Evolutionary conservation across 140 eudicot species (phyloP).

Genomic region (Anethum foeniculum): DNA sequence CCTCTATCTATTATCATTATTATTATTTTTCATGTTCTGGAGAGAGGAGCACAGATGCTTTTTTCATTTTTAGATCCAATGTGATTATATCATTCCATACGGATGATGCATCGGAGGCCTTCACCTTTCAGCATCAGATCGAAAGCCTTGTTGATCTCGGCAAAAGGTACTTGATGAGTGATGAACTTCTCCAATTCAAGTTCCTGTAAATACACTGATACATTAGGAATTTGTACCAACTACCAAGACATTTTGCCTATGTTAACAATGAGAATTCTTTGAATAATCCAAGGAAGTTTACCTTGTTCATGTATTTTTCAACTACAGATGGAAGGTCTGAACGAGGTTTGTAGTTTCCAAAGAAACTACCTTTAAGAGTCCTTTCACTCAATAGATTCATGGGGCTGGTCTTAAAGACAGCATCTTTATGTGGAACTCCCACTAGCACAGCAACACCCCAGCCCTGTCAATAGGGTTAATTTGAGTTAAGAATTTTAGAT

Average conservation of each 20-base stretch:
- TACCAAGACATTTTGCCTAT: not conserved
- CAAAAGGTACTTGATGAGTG: not conserved
- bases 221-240: not conserved
- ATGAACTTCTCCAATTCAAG: not conserved
- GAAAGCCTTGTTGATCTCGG: not conserved
- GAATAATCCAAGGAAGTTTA: not conserved
- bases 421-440: slow-evolving; percentile 1
- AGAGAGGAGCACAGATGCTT: not conserved
- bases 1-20: not conserved
- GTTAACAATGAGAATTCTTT: not conserved
- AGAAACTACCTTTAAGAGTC: not conserved
- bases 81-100: not conserved
- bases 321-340: slow-evolving; percentile 1
- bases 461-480: not conserved
- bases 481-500: not conserved
- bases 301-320: not conserved
- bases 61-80: not conserved
- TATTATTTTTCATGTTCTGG: not conserved
- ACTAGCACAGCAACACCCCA: slow-evolving; percentile 7
- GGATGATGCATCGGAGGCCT: slow-evolving; percentile 5
- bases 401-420: not conserved
- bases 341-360: slow-evolving; percentile 1
- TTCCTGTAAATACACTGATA: not conserved
- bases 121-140: slow-evolving; percentile 1
- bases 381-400: not conserved